A percentile compares a stretch with the other conserved stretches of the same genome.
phyloP scores from a whole-genome alignment of 768 basidiomycete genomes.

The Hypsizygus marmoreus region DNA sequence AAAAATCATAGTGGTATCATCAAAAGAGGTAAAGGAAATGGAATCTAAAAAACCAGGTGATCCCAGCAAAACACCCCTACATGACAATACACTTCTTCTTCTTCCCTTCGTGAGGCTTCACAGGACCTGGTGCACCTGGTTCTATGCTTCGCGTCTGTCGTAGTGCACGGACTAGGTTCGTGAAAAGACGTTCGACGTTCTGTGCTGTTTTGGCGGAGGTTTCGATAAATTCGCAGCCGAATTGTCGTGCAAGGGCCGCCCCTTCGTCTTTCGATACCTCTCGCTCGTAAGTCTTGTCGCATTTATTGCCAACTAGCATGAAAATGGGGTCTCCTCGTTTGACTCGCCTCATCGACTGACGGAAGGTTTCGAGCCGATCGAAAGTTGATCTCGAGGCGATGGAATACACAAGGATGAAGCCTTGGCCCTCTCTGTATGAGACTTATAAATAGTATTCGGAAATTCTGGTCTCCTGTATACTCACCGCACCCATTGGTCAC shows the following conservation, averaged over 20 bases:
- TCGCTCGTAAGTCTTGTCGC: constrained; percentile 87
- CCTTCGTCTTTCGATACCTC: constrained; percentile 94
- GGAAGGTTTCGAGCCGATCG: constrained; percentile 86
- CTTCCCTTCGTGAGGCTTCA: constrained; percentile 42
- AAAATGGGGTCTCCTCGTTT: constrained; percentile 85
- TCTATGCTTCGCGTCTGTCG: constrained; percentile 70
- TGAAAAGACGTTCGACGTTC: constrained; percentile 92
- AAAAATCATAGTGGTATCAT: constrained; percentile 73
- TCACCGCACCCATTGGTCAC: constrained; percentile 98
- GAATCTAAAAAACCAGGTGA: constrained; percentile 68
- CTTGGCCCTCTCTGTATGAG: constrained; percentile 82
- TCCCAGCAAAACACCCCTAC: constrained; percentile 71
- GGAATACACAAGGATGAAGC: constrained; percentile 96
- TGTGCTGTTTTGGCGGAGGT: constrained; percentile 94
- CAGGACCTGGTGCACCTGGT: constrained; percentile 40
- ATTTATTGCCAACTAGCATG: constrained; percentile 96
- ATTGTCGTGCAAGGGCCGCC: constrained; percentile 71
- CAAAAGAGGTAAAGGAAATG: constrained; percentile 67
- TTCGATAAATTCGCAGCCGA: constrained; percentile 94
- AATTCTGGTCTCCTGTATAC: constrained; percentile 29
- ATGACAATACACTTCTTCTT: constrained; percentile 73
- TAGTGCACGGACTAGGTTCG: constrained; percentile 79
- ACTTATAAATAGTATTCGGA: constrained; percentile 10
- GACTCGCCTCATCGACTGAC: constrained; percentile 86
- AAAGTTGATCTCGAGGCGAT: constrained; percentile 94